phyloP scores from a whole-genome alignment of 345 rosid species.

The Clarkia xantiana region DNA sequence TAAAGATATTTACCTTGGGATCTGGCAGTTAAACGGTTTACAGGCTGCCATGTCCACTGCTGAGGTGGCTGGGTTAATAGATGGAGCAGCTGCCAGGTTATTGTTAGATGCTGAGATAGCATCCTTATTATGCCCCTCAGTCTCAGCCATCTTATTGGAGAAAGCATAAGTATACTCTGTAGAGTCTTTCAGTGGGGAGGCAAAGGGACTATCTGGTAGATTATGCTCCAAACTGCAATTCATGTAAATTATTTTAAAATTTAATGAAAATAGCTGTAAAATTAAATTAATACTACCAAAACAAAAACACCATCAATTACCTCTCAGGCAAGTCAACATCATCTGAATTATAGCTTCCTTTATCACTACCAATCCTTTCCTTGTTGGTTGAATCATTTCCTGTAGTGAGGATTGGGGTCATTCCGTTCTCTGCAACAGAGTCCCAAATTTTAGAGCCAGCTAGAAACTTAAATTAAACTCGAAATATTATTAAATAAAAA shows the following conservation, averaged over 20 bases:
- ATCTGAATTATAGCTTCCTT: conserved; percentile 19
- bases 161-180: conserved; percentile 22
- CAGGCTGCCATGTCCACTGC: conserved; percentile 42
- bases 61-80: conserved; percentile 22
- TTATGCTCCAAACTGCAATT: conserved; percentile 45
- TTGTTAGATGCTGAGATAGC: conserved; percentile 17
- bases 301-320: conserved; percentile 5
- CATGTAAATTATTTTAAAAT: too few species aligned
- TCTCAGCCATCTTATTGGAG: conserved; percentile 6
- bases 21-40: conserved; percentile 64
- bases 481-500: too few species aligned
- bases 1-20: conserved; percentile 38
- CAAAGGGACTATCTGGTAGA: conserved; percentile 67
- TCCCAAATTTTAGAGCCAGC: too few species aligned
- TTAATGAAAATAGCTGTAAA: too few species aligned
- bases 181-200: conserved; percentile 31
- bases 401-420: conserved; percentile 6
- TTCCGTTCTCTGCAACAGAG: conserved; percentile 28
- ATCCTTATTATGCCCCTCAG: conserved; percentile 26
- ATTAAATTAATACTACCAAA: too few species aligned
- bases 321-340: conserved; percentile 25
- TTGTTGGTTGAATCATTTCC: conserved; percentile 17
- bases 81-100: conserved; percentile 15
- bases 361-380: conserved; percentile 23
- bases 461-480: too few species aligned